These are phyloP conservation scores for Aspergillus affinis DNA, from an alignment of 495 filamentous ascomycete species.

Conservation along the genomic window DNA sequence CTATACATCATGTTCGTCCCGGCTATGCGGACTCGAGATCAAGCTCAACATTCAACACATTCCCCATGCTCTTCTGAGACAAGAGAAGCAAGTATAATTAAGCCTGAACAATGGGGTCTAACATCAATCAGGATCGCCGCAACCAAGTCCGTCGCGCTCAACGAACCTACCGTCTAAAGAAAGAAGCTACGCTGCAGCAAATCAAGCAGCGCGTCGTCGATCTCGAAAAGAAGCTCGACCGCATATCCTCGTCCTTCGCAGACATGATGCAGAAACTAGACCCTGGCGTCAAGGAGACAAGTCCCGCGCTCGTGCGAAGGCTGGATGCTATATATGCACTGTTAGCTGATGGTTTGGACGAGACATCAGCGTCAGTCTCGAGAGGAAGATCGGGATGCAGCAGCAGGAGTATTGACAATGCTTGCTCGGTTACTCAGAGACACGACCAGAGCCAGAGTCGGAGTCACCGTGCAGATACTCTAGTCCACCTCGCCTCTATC, in stretches of 20 bases:
- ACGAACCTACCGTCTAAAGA: constrained; percentile 79
- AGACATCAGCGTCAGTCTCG: no score
- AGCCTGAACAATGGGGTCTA: no score
- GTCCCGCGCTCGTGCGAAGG: constrained; percentile 31
- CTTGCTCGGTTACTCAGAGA: no score
- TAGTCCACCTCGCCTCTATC: background rate
- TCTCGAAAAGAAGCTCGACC: constrained; percentile 64
- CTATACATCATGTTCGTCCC: no score
- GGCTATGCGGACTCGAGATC: background rate
- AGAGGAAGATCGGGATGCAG: no score
- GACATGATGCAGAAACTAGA: constrained; percentile 58
- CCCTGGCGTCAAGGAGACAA: constrained; percentile 39
- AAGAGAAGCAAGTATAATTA: no score
- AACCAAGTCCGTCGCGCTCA: constrained; percentile 87
- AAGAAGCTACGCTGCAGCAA: constrained; percentile 77
- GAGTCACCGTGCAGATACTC: background rate
- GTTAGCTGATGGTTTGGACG: background rate
- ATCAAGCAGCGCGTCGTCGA: constrained; percentile 67
- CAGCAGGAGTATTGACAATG: no score
- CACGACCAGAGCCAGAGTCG: no score
- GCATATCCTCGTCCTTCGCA: constrained; percentile 56
- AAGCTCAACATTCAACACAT: no score
- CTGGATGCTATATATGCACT: constrained; percentile 17
- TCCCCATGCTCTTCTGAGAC: no score
- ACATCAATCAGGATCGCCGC: constrained; percentile 49